These are phyloP conservation scores for Termitomyces sp. DNA, from an alignment of 768 basidiomycete genomes.

Conservation along the genomic window DNA sequence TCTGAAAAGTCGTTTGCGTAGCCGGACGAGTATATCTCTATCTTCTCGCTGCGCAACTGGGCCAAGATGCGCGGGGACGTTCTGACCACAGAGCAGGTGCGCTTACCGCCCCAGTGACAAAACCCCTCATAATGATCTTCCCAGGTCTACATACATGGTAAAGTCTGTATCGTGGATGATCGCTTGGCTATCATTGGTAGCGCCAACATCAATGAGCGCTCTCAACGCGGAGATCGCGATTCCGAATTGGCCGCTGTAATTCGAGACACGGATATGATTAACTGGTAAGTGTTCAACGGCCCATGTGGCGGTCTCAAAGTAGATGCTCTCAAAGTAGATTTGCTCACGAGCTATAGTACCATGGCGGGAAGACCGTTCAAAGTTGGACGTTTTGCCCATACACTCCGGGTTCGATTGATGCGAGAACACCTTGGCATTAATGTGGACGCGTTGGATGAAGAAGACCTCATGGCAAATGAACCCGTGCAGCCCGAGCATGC, in stretches of 20 bases:
- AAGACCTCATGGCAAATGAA: slow-evolving; percentile 57
- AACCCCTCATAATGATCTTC: slow-evolving; percentile 9
- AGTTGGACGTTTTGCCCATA: slow-evolving; percentile 97
- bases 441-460: slow-evolving; percentile 83
- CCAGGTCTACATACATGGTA: slow-evolving; percentile 87
- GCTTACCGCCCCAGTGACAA: slow-evolving; percentile 11
- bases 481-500: slow-evolving; percentile 47
- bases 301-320: background rate
- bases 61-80: slow-evolving; percentile 81
- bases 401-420: slow-evolving; percentile 91
- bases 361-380: slow-evolving; percentile 95
- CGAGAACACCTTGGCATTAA: slow-evolving; percentile 94
- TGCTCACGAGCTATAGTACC: slow-evolving; percentile 40
- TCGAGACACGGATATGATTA: slow-evolving; percentile 95
- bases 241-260: slow-evolving; percentile 93
- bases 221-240: slow-evolving; percentile 93
- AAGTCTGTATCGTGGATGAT: slow-evolving; percentile 91
- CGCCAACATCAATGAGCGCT: slow-evolving; percentile 97
- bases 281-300: slow-evolving; percentile 52
- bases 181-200: slow-evolving; percentile 92
- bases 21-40: slow-evolving; percentile 90
- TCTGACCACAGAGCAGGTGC: slow-evolving; percentile 84
- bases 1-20: slow-evolving; percentile 26
- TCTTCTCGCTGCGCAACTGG: slow-evolving; percentile 94
- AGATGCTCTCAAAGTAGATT: no score